phyloP scores from a whole-genome alignment of 495 filamentous ascomycete species.

The Penicillium macrosclerotiorum region DNA sequence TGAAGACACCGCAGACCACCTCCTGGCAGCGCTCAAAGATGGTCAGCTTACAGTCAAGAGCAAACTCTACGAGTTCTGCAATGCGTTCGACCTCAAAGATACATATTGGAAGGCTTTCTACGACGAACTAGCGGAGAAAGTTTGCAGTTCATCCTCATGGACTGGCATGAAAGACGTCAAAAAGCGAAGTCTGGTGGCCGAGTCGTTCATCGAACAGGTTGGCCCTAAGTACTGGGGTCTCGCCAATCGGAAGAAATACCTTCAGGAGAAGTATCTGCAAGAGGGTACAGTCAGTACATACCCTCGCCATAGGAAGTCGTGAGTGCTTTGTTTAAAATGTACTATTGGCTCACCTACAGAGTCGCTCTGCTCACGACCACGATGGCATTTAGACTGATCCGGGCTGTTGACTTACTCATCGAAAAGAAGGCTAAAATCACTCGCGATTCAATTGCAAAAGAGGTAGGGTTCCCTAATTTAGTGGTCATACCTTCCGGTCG shows the following conservation, averaged over 20 bases:
- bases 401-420: neutral
- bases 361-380: too few relatives aligned
- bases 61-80: conserved; percentile 13
- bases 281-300: neutral
- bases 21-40: neutral
- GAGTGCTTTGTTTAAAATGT: neutral
- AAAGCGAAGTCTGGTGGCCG: neutral
- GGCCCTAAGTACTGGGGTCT: conserved; percentile 2
- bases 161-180: neutral
- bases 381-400: conserved; percentile 5
- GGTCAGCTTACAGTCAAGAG: conserved; percentile 3
- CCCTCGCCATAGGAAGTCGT: neutral
- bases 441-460: neutral
- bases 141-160: neutral
- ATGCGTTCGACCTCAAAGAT: conserved; percentile 17
- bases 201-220: neutral
- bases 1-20: neutral
- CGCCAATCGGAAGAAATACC: neutral
- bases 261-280: neutral
- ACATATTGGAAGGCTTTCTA: conserved; percentile 13
- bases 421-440: conserved; percentile 2
- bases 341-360: neutral
- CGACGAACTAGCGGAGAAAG: conserved; percentile 3
- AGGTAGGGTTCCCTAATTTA: conserved; percentile 4
- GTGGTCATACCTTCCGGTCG: neutral